These are phyloP conservation scores for Scutellaria baicalensis DNA, from an alignment of 257 asterid genomes.

Conservation along the genomic window DNA sequence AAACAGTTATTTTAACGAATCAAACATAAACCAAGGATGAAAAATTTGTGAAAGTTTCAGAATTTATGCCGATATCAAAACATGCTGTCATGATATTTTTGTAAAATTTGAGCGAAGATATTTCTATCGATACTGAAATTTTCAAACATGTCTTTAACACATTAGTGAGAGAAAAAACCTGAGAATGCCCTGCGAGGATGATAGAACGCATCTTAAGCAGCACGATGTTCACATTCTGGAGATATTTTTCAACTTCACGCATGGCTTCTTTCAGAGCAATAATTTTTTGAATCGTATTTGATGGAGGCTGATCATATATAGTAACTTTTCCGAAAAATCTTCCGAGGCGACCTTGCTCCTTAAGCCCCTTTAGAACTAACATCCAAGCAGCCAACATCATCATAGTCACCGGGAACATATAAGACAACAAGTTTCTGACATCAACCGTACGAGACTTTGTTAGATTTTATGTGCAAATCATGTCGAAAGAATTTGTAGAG, in stretches of 20 bases:
- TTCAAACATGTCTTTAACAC: no score
- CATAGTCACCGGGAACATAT: conserved; percentile 62
- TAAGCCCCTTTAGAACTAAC: conserved; percentile 85
- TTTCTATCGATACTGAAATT: no score
- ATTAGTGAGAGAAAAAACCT: conserved; percentile 35
- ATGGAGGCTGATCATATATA: conserved; percentile 87
- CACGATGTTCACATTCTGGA: conserved; percentile 74
- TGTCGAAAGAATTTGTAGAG: no score
- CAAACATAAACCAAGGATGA: no score
- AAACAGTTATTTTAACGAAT: no score
- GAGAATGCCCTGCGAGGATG: conserved; percentile 89
- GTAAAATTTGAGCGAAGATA: no score
- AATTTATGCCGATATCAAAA: no score
- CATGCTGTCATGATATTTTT: no score
- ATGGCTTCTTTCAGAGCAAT: conserved; percentile 90
- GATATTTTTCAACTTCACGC: conserved; percentile 75
- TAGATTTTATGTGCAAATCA: not conserved
- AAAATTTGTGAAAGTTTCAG: no score
- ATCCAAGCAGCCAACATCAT: conserved; percentile 66
- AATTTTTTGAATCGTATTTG: conserved; percentile 88
- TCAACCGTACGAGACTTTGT: conserved; percentile 6
- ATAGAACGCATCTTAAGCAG: conserved; percentile 81
- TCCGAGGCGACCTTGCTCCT: conserved; percentile 97
- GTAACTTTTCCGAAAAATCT: conserved; percentile 85
- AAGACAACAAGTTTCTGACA: conserved; percentile 74